A percentile compares a stretch with the other conserved stretches of the same genome.
phyloP scores from a whole-genome alignment of 768 basidiomycete species.

The Serendipita sp. region DNA sequence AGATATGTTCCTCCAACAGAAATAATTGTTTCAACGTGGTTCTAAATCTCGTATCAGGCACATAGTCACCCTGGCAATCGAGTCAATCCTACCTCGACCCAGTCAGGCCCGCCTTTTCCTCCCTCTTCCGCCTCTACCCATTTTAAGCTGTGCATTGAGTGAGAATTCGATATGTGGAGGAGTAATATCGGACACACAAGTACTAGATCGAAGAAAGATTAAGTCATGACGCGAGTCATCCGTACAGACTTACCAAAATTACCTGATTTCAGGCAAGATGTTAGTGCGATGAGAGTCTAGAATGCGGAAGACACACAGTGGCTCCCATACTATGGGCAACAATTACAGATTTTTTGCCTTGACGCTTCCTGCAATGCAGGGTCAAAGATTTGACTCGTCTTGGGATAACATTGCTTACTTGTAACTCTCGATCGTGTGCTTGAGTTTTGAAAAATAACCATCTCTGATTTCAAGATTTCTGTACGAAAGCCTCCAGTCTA shows the following conservation, averaged over 20 bases:
- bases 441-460: slow-evolving; percentile 74
- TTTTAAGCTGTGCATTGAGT: slow-evolving; percentile 47
- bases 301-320: slow-evolving; percentile 30
- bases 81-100: slow-evolving; percentile 62
- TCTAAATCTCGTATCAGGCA: slow-evolving; percentile 24
- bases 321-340: slow-evolving; percentile 79
- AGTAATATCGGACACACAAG: slow-evolving; percentile 42
- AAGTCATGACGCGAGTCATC: background rate
- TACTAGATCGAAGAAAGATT: slow-evolving; percentile 37
- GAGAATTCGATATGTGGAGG: background rate
- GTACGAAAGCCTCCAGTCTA: slow-evolving; percentile 69
- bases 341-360: slow-evolving; percentile 66
- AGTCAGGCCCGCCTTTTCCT: slow-evolving; percentile 67
- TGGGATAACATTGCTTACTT: slow-evolving; percentile 29
- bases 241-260: slow-evolving; percentile 30
- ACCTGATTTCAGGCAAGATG: slow-evolving; percentile 25
- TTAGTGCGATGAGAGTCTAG: no score
- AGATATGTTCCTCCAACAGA: slow-evolving; percentile 78
- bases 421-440: slow-evolving; percentile 65
- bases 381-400: background rate
- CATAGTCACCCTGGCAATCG: background rate
- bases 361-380: slow-evolving; percentile 36
- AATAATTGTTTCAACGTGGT: slow-evolving; percentile 74
- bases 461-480: slow-evolving; percentile 87
- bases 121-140: slow-evolving; percentile 86